These are phyloP conservation scores for Saitoella complicata DNA, from an alignment of 805 yeast species.

Conservation along the genomic window DNA sequence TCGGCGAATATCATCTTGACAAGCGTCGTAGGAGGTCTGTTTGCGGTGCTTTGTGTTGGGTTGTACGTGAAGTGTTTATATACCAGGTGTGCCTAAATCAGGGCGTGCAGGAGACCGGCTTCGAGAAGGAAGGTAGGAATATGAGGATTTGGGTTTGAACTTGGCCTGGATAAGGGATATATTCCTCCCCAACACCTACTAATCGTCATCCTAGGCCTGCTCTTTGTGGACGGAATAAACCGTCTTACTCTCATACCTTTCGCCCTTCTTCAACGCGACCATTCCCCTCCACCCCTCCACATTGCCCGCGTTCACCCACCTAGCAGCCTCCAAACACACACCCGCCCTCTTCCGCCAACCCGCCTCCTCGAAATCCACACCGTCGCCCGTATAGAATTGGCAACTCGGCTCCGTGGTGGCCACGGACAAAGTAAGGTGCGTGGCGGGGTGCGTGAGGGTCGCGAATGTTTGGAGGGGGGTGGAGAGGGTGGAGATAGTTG, in stretches of 20 bases:
- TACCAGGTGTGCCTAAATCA: too few relatives aligned
- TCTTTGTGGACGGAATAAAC: neutral
- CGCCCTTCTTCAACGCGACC: constrained; percentile 34
- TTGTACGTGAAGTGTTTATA: too few relatives aligned
- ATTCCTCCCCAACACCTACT: too few relatives aligned
- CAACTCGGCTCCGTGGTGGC: constrained; percentile 48
- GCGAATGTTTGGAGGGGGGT: constrained; percentile 29
- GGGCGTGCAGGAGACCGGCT: too few relatives aligned
- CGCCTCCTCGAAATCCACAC: neutral
- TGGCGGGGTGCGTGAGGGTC: constrained; percentile 30
- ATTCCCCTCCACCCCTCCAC: constrained; percentile 30
- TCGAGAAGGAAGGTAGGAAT: too few relatives aligned
- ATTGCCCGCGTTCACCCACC: constrained; percentile 42
- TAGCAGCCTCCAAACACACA: constrained; percentile 45
- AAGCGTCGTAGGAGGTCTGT: too few relatives aligned
- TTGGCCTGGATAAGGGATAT: too few relatives aligned
- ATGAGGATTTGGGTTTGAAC: too few relatives aligned
- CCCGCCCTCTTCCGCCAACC: constrained; percentile 27
- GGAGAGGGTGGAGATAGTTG: constrained; percentile 24
- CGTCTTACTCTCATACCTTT: constrained; percentile 36
- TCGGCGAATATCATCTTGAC: too few relatives aligned
- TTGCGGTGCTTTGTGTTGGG: too few relatives aligned
- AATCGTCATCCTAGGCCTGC: neutral
- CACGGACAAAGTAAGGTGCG: constrained; percentile 28
- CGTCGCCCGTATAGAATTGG: constrained; percentile 49